Conservation (phyloP, 2,329 filamentous ascomycete species). For the Neofusicoccum laricinum region DNA sequence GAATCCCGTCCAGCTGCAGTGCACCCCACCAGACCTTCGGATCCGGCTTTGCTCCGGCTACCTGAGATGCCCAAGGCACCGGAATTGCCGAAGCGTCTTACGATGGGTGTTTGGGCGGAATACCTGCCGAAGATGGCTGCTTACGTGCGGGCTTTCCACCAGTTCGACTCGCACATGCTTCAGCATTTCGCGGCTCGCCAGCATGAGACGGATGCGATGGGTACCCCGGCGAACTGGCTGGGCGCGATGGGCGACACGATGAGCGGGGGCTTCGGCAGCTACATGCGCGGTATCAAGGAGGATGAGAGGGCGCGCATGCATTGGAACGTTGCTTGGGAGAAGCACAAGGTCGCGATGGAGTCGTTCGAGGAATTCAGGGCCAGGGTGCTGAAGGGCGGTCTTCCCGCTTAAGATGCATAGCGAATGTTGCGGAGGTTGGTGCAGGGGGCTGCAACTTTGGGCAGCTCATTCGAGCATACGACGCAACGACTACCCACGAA, state of each 20-base stretch:
- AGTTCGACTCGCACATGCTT: constrained; percentile 55
- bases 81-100: constrained; percentile 40
- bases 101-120: constrained; percentile 46
- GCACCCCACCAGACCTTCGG: constrained; percentile 40
- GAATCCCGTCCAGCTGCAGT: constrained; percentile 50
- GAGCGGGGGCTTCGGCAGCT: constrained; percentile 56
- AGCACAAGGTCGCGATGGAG: constrained; percentile 58
- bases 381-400: constrained; percentile 29
- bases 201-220: constrained; percentile 43
- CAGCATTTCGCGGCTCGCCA: constrained; percentile 55
- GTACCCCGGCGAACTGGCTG: constrained; percentile 45
- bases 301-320: constrained; percentile 61
- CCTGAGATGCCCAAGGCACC: constrained; percentile 54
- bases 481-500: not conserved
- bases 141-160: constrained; percentile 57
- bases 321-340: constrained; percentile 59
- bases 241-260: constrained; percentile 49
- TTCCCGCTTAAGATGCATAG: not conserved
- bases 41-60: constrained; percentile 43
- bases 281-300: constrained; percentile 60
- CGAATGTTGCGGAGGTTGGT: not conserved
- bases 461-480: constrained; percentile 5
- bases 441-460: not conserved
- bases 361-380: constrained; percentile 54
- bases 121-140: constrained; percentile 53